Evolutionary conservation across 2,329 filamentous ascomycete genomes (phyloP).

Genomic region (Colletotrichum noveboracense): DNA sequence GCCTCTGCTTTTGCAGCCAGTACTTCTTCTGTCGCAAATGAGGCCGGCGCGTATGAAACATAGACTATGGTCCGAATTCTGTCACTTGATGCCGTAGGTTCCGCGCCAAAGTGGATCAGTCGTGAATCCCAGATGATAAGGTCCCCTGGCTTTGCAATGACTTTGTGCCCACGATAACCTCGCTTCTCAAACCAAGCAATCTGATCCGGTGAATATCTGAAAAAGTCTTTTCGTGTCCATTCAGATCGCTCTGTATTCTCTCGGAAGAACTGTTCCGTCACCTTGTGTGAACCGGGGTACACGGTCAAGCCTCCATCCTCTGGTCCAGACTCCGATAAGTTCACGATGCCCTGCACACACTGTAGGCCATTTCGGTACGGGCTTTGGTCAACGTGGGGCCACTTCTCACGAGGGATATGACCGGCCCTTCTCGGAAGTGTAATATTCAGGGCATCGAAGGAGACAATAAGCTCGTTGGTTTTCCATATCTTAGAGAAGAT

Average conservation of each 20-base stretch:
- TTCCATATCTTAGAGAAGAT: constrained; percentile 44
- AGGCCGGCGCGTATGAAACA: constrained; percentile 37
- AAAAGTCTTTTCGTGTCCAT: background rate
- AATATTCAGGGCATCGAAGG: constrained; percentile 50
- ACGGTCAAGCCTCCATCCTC: constrained; percentile 24
- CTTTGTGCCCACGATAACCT: constrained; percentile 35
- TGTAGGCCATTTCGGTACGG: constrained; percentile 30
- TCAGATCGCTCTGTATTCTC: background rate
- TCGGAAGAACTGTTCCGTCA: background rate
- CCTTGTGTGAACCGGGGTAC: background rate
- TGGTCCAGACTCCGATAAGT: constrained; percentile 22
- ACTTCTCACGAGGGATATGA: constrained; percentile 11
- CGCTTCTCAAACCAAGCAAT: constrained; percentile 32
- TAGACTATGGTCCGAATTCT: constrained; percentile 39
- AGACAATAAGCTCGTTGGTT: constrained; percentile 46
- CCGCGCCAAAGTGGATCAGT: constrained; percentile 34
- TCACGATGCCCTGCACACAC: constrained; percentile 33
- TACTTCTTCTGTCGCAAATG: constrained; percentile 34
- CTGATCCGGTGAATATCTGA: background rate
- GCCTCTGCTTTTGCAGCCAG: constrained; percentile 21
- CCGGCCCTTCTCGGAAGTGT: constrained; percentile 34
- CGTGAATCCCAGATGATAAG: constrained; percentile 40
- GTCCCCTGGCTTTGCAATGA: constrained; percentile 37
- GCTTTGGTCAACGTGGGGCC: constrained; percentile 35
- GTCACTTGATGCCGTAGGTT: constrained; percentile 28